These are phyloP conservation scores for Lepidium africanum DNA, from an alignment of 345 rosid species.

Conservation along the genomic window DNA sequence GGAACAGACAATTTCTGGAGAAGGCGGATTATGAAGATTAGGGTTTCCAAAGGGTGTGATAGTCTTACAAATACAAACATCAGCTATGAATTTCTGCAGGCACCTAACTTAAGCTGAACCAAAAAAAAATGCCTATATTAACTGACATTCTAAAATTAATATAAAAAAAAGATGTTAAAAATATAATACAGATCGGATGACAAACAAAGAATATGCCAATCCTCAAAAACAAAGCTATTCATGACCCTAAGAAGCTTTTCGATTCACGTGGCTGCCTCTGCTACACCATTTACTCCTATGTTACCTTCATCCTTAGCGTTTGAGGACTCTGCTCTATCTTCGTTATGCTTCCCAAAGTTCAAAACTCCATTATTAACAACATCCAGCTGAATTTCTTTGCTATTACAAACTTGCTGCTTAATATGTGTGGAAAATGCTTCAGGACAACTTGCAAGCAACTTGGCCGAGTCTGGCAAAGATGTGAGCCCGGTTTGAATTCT, in stretches of 20 bases:
- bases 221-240: constrained; percentile 26
- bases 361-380: constrained; percentile 14
- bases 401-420: constrained; percentile 14
- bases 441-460: constrained; percentile 64
- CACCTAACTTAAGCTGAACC: constrained; percentile 18
- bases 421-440: constrained; percentile 44
- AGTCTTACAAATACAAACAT: constrained; percentile 22
- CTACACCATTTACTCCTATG: constrained; percentile 26
- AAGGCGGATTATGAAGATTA: no score
- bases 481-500: constrained; percentile 67
- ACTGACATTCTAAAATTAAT: constrained; percentile 20
- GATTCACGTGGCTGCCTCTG: constrained; percentile 20
- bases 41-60: no score
- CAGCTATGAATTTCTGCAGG: constrained; percentile 19
- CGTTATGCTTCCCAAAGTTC: constrained; percentile 12
- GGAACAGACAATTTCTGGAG: no score
- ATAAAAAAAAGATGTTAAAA: neutral
- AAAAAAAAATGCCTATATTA: constrained; percentile 19
- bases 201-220: constrained; percentile 20
- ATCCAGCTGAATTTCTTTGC: constrained; percentile 23
- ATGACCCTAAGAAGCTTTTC: constrained; percentile 11
- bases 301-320: constrained; percentile 22
- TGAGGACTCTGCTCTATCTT: constrained; percentile 9
- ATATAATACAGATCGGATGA: constrained; percentile 28
- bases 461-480: constrained; percentile 68